phyloP scores from a whole-genome alignment of 345 rosid species.

The Brassica napus region Da-Ae NC_063447.1:60648501-60649000 shows the following conservation, averaged over 20 bases:
- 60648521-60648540: conserved; percentile 6
- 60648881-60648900: not conserved
- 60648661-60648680: not conserved
- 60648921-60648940: not conserved
- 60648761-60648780: not conserved
- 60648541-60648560: not conserved
- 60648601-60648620: not conserved
- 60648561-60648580: not conserved
- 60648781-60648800: not conserved
- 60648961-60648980: not conserved
- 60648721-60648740: not conserved
- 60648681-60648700: not conserved
- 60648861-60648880: not conserved
- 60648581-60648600: not conserved
- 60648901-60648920: not conserved
- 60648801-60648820: not conserved
- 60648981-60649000: not conserved
- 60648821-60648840: not conserved
- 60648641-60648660: not conserved
- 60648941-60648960: not conserved
- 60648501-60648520: conserved; percentile 6
- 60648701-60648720: not conserved
- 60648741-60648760: not conserved
- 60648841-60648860: not conserved
- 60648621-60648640: not conserved